Evolutionary conservation across 164 flowering plant genomes (phyloP).

Genomic region (Nelumbo lutea): DNA sequence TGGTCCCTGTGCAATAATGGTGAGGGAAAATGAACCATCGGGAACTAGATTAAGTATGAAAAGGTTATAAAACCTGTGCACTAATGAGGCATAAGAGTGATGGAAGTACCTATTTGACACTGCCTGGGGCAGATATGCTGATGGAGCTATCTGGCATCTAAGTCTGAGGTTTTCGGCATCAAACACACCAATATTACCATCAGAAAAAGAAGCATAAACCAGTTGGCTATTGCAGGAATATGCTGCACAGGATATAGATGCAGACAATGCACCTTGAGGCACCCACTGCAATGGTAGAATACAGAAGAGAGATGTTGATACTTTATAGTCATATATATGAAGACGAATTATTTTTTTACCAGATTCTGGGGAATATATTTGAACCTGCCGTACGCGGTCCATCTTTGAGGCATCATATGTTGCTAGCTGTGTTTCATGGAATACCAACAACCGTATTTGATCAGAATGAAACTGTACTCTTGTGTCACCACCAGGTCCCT

Average conservation of each 20-base stretch:
- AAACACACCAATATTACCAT: slow-evolving; percentile 79
- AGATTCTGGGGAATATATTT: too few species aligned
- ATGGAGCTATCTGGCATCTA: slow-evolving; percentile 74
- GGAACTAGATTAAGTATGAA: too few species aligned
- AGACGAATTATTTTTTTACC: too few species aligned
- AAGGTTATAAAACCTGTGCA: not conserved
- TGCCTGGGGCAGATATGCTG: slow-evolving; percentile 51
- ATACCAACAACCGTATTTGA: slow-evolving; percentile 70
- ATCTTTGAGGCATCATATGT: slow-evolving; percentile 82
- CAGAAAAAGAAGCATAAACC: slow-evolving; percentile 63
- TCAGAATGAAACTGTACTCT: slow-evolving; percentile 83
- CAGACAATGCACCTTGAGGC: slow-evolving; percentile 64
- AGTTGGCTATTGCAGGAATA: slow-evolving; percentile 82
- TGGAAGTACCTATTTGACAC: slow-evolving; percentile 44
- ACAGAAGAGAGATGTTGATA: not conserved
- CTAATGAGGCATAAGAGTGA: not conserved
- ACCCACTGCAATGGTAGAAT: slow-evolving; percentile 57
- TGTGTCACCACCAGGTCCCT: slow-evolving; percentile 70
- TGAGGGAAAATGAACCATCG: too few species aligned
- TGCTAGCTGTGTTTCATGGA: slow-evolving; percentile 84
- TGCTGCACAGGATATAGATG: slow-evolving; percentile 68
- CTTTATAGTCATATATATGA: too few species aligned
- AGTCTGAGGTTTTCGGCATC: slow-evolving; percentile 70
- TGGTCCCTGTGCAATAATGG: too few species aligned
- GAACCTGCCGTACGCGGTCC: slow-evolving; percentile 80